A percentile compares a stretch with the other conserved stretches of the same genome.
Evolutionary conservation across 345 rosid species (phyloP).

Genomic region (Eucalyptus guilfoylei): DNA sequence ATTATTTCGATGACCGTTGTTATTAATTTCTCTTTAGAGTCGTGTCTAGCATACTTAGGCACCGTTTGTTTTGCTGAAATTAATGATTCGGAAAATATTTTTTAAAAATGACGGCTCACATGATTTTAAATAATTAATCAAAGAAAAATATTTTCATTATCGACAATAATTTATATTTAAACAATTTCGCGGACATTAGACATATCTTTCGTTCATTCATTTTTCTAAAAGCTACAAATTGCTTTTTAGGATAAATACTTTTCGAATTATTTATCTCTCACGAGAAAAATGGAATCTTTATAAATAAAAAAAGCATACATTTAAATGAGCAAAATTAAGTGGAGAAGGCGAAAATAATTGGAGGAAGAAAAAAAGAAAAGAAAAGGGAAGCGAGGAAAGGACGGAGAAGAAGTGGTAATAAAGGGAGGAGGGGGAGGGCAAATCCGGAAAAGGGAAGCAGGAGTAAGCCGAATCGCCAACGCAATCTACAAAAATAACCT

Average conservation of each 20-base stretch:
- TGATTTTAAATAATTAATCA: no score
- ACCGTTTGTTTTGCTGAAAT: fast-evolving
- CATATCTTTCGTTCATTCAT: background rate
- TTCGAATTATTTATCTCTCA: no score
- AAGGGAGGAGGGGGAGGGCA: background rate
- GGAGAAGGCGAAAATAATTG: background rate
- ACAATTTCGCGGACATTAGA: fast-evolving
- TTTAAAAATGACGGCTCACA: fast-evolving
- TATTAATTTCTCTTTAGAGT: background rate
- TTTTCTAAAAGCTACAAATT: fast-evolving
- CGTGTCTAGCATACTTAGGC: background rate
- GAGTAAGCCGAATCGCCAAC: background rate
- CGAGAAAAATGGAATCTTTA: background rate
- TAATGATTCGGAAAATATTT: fast-evolving
- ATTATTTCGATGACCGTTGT: background rate
- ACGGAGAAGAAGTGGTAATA: background rate
- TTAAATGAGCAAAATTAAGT: background rate
- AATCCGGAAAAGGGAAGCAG: background rate
- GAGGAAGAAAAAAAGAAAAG: fast-evolving
- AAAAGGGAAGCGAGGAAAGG: background rate
- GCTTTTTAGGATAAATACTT: no score
- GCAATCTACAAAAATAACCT: background rate
- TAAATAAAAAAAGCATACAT: no score
- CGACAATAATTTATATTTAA: no score
- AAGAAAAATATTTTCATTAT: no score